Percentiles rank a stretch among this genome's conserved stretches.
Evolutionary conservation across 257 asterid genomes (phyloP).

Genomic region (Jasminum sambac): DNA sequence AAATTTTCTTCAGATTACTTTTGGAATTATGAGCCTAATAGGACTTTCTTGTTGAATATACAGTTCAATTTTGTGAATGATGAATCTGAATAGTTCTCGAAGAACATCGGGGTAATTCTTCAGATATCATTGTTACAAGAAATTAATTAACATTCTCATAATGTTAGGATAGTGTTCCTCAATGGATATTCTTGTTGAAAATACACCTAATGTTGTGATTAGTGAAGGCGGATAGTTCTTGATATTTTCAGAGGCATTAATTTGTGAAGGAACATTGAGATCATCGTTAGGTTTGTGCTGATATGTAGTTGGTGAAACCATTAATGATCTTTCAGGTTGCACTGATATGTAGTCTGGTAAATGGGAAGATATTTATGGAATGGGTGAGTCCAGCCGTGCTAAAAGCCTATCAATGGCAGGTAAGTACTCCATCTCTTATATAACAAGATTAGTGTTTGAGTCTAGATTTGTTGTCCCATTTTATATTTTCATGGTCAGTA

Average conservation of each 20-base stretch:
- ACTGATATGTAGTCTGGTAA: conserved; percentile 71
- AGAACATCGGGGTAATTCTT: not conserved
- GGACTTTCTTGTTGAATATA: no score
- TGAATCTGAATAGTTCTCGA: no score
- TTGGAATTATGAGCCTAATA: no score
- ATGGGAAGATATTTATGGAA: conserved; percentile 95
- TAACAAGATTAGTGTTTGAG: not conserved
- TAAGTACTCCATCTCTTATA: conserved; percentile 23
- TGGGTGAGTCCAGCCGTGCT: conserved; percentile 97
- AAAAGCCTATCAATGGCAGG: conserved; percentile 96
- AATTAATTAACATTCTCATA: not conserved
- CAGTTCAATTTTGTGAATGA: no score
- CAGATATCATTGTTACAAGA: no score
- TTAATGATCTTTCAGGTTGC: conserved; percentile 63
- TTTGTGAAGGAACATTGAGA: not conserved
- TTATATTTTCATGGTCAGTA: no score
- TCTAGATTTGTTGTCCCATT: no score
- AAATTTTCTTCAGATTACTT: not conserved
- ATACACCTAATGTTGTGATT: not conserved
- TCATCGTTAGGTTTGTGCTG: not conserved
- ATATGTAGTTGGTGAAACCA: not conserved
- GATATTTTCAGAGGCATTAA: not conserved
- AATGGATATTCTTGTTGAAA: not conserved
- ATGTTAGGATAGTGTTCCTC: not conserved
- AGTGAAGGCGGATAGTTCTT: not conserved